phyloP scores from a whole-genome alignment of 164 flowering plant genomes.

The Taxillus chinensis region DNA sequence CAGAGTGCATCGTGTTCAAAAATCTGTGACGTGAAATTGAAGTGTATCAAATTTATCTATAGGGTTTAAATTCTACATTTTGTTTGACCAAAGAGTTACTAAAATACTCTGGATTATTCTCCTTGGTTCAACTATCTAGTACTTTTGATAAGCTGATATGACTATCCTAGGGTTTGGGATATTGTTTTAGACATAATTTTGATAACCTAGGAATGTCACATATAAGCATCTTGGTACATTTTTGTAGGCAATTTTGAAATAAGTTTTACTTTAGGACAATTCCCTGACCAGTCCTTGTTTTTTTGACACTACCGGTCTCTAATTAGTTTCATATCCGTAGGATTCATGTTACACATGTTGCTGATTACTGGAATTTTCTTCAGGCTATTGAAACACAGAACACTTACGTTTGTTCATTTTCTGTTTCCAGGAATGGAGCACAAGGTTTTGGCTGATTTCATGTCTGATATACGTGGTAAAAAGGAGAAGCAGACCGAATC shows the following conservation, averaged over 20 bases:
- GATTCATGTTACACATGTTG: background rate
- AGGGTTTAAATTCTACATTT: too few species aligned
- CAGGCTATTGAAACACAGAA: background rate
- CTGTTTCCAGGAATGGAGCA: background rate
- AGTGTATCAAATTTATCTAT: too few species aligned
- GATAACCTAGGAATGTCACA: too few species aligned
- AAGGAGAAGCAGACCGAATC: background rate
- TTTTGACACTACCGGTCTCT: background rate
- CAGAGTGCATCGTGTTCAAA: too few species aligned
- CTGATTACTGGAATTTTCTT: background rate
- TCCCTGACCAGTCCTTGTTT: background rate
- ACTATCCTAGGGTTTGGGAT: too few species aligned
- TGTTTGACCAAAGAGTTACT: too few species aligned
- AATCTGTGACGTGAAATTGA: too few species aligned
- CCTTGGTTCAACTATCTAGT: too few species aligned
- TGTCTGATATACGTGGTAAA: slow-evolving; percentile 2
- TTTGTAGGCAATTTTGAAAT: background rate
- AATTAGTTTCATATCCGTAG: background rate
- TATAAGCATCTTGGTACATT: too few species aligned
- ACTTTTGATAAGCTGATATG: too few species aligned
- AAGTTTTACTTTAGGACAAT: background rate
- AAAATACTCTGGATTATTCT: too few species aligned
- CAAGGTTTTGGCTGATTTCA: background rate
- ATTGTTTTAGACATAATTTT: too few species aligned
- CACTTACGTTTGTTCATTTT: background rate